A percentile compares a stretch with the other conserved stretches of the same genome.
These are phyloP conservation scores for Beauveria sp. DNA, from an alignment of 2,329 filamentous ascomycete genomes.

Conservation along the genomic window DNA sequence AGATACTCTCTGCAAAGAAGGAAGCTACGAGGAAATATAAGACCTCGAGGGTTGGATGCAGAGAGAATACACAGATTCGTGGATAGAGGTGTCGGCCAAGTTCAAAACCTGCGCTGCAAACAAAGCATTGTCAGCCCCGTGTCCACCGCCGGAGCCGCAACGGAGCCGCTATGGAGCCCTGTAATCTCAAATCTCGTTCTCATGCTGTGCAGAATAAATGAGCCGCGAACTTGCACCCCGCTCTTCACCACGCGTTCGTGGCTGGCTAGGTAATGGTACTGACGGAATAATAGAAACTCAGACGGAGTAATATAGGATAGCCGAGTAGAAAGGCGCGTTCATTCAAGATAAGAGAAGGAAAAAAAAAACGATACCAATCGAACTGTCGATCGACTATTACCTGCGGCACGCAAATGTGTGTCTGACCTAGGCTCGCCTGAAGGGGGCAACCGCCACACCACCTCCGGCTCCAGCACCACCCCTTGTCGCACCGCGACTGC, in stretches of 20 bases:
- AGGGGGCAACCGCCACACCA: constrained; percentile 4
- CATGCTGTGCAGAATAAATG: constrained; percentile 2
- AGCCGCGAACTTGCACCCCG: constrained; percentile 4
- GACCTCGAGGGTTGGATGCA: background rate
- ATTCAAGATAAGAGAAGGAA: no score
- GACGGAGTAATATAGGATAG: background rate
- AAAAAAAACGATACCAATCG: no score
- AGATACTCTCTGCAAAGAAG: background rate
- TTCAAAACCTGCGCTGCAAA: background rate
- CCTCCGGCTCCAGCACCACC: background rate
- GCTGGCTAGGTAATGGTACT: background rate
- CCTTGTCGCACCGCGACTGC: constrained; percentile 6
- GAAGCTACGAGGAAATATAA: background rate
- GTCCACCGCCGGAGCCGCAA: background rate
- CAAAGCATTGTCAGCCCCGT: background rate
- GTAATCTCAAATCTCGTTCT: constrained; percentile 6
- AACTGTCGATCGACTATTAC: no score
- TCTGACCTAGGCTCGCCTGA: constrained; percentile 2
- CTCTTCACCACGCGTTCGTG: background rate
- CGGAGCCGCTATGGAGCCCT: constrained; percentile 7
- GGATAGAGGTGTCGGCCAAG: no score
- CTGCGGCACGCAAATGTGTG: background rate
- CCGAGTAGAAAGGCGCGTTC: background rate
- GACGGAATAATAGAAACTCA: background rate
- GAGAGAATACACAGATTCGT: background rate